These are phyloP conservation scores for Heritiera fomes DNA, from an alignment of 345 rosid species.

Conservation along the genomic window DNA sequence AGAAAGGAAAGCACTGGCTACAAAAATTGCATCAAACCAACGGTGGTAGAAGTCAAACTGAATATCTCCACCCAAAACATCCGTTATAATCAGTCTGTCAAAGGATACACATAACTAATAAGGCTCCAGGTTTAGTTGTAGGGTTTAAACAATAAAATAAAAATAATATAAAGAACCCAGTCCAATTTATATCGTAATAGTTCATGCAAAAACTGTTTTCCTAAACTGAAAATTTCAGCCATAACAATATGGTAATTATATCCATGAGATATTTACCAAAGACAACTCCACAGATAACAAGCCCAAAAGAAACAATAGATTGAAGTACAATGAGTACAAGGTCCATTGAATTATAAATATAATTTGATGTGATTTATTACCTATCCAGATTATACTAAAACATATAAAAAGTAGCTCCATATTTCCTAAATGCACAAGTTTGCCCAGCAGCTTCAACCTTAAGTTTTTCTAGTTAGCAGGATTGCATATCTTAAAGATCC, in stretches of 20 bases:
- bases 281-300: neutral
- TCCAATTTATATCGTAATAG: neutral
- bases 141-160: neutral
- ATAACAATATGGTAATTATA: neutral
- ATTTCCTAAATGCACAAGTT: neutral
- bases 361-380: neutral
- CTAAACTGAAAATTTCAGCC: neutral
- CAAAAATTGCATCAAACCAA: slow-evolving; percentile 96
- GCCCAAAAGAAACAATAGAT: neutral
- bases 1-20: slow-evolving; percentile 95
- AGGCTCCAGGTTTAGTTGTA: neutral
- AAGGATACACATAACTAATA: neutral
- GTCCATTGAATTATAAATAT: neutral
- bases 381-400: neutral
- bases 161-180: neutral
- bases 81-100: slow-evolving; percentile 91
- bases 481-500: neutral
- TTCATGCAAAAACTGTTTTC: neutral
- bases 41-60: slow-evolving; percentile 97
- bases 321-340: neutral
- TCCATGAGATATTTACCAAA: neutral
- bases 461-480: too few species aligned
- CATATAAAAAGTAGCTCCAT: neutral
- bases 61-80: slow-evolving; percentile 94
- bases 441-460: neutral